Evolutionary conservation across 2,329 filamentous ascomycete species (phyloP).

Genomic region (Magnaporthales sp.): DNA sequence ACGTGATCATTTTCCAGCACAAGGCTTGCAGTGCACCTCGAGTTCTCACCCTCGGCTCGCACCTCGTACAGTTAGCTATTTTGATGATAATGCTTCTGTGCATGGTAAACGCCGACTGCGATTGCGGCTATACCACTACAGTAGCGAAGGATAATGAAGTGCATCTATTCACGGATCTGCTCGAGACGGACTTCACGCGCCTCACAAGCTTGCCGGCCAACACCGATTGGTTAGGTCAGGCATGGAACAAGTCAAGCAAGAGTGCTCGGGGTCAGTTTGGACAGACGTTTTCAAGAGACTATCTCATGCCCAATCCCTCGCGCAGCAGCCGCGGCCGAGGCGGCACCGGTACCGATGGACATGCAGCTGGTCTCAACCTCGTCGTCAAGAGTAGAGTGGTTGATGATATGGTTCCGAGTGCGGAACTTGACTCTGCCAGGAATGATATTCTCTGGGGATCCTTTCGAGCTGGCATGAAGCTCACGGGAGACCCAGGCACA

Average conservation of each 20-base stretch:
- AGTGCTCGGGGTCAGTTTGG: slow-evolving; percentile 55
- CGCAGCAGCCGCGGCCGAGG: slow-evolving; percentile 32
- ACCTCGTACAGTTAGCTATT: slow-evolving; percentile 10
- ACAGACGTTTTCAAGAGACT: slow-evolving; percentile 49
- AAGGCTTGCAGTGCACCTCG: neutral
- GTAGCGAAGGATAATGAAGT: slow-evolving; percentile 27
- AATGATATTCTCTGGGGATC: slow-evolving; percentile 61
- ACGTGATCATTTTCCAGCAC: neutral
- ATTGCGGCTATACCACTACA: slow-evolving; percentile 61
- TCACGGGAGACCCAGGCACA: slow-evolving; percentile 53
- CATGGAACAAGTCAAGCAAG: slow-evolving; percentile 55
- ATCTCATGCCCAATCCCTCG: slow-evolving; percentile 37
- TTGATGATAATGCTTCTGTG: slow-evolving; percentile 11
- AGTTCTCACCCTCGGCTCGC: neutral
- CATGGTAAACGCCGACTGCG: slow-evolving; percentile 41
- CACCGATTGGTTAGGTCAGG: slow-evolving; percentile 57
- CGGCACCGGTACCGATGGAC: slow-evolving; percentile 32
- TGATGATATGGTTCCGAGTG: slow-evolving; percentile 46
- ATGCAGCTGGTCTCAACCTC: slow-evolving; percentile 46
- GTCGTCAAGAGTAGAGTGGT: slow-evolving; percentile 36
- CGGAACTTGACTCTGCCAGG: slow-evolving; percentile 55
- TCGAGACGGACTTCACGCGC: slow-evolving; percentile 65
- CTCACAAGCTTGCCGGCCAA: slow-evolving; percentile 37
- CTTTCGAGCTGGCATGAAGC: slow-evolving; percentile 59
- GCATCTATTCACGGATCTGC: slow-evolving; percentile 56